Percentiles rank a stretch among this genome's conserved stretches.
Conservation (phyloP, 2,329 filamentous ascomycete genomes). For the Fusarium pseudograminearum region DNA sequence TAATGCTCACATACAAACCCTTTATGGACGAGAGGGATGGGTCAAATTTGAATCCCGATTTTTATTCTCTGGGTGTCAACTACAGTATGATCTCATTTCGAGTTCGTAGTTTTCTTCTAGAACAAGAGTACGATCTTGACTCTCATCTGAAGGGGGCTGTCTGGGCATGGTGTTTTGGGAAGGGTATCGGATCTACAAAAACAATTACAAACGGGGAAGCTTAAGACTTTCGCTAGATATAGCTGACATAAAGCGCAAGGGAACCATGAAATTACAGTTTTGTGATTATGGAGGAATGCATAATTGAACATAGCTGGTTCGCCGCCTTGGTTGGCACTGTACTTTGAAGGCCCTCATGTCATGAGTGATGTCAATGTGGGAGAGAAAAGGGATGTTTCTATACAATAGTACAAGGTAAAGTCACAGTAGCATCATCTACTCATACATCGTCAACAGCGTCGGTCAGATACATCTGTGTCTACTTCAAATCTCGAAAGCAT, state of each 20-base stretch:
- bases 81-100: background rate
- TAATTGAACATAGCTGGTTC: constrained; percentile 29
- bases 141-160: background rate
- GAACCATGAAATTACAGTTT: constrained; percentile 25
- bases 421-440: constrained; percentile 38
- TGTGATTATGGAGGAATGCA: constrained; percentile 34
- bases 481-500: background rate
- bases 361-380: constrained; percentile 3
- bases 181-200: constrained; percentile 36
- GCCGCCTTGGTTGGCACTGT: constrained; percentile 18
- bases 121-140: background rate
- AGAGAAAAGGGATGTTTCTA: constrained; percentile 49
- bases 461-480: background rate
- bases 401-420: constrained; percentile 54
- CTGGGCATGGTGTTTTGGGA: constrained; percentile 38
- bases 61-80: background rate
- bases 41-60: background rate
- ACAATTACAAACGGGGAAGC: constrained; percentile 30
- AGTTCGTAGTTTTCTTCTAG: background rate
- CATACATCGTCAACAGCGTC: constrained; percentile 14
- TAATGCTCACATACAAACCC: constrained; percentile 16
- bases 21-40: constrained; percentile 9
- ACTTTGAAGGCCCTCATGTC: background rate
- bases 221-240: constrained; percentile 19
- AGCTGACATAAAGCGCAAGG: constrained; percentile 19